A percentile compares a stretch with the other conserved stretches of the same genome.
Conservation (phyloP, 2,329 filamentous ascomycete species). For the Colletotrichum sojae region DNA sequence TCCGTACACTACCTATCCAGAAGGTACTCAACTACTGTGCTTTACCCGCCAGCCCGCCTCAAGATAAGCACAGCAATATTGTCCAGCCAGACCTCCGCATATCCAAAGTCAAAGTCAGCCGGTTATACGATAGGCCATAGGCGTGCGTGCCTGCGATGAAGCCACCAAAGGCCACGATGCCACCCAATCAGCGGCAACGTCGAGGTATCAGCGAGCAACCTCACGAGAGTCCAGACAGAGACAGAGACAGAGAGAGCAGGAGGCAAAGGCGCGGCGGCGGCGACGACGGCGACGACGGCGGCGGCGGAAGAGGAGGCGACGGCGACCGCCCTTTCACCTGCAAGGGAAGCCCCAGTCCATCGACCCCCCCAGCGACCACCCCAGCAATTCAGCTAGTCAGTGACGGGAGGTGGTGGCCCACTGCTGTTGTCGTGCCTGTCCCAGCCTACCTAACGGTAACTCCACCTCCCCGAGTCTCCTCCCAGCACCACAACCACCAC, state of each 20-base stretch:
- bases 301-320: constrained; percentile 31
- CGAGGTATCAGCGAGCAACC: constrained; percentile 9
- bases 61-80: not conserved
- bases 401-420: no score
- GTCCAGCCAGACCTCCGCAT: not conserved
- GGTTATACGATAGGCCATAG: no score
- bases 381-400: no score
- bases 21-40: not conserved
- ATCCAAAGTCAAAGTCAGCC: not conserved
- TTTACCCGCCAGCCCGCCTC: not conserved
- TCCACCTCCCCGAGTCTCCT: constrained; percentile 12
- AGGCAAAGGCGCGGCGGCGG: constrained; percentile 11
- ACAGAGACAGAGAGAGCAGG: not conserved
- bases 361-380: constrained; percentile 1
- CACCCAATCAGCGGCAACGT: not conserved
- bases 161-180: not conserved
- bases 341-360: constrained; percentile 34
- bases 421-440: no score
- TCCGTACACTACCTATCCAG: no score
- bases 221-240: no score
- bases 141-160: not conserved
- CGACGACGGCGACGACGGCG: constrained; percentile 32
- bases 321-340: constrained; percentile 39
- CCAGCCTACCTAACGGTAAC: no score
- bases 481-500: not conserved